Conservation (phyloP, 1,284 basidiomycete species). For the Tilletiaria anomala region DNA sequence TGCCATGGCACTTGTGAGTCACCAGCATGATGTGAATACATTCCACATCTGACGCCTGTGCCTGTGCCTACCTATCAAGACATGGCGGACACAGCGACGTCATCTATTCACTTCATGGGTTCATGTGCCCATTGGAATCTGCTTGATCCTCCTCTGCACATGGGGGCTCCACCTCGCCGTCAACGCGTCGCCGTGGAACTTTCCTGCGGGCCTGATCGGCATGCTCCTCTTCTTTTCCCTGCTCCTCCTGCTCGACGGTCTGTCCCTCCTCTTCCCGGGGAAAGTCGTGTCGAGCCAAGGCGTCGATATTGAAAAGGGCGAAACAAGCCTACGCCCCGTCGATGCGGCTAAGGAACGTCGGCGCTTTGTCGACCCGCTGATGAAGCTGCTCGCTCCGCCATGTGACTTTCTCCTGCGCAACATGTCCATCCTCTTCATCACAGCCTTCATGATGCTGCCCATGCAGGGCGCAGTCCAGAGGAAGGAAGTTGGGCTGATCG, state of each 20-base stretch:
- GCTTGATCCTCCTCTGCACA: conserved; percentile 5
- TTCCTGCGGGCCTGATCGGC: conserved; percentile 20
- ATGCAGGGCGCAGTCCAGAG: conserved; percentile 21
- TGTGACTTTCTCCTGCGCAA: conserved; percentile 27
- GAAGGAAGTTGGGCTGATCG: conserved; percentile 22
- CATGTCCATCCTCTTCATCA: conserved; percentile 31
- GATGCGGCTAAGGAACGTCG: not conserved
- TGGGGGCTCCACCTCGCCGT: conserved; percentile 17
- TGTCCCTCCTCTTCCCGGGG: conserved; percentile 11
- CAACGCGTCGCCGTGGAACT: conserved; percentile 17
- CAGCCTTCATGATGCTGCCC: conserved; percentile 26
- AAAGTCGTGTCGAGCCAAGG: not conserved
- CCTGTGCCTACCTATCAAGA: too few relatives aligned
- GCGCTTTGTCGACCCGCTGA: conserved; percentile 10
- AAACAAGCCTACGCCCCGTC: not conserved
- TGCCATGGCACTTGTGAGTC: too few relatives aligned
- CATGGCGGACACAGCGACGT: too few relatives aligned
- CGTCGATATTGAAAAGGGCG: not conserved
- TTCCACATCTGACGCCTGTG: too few relatives aligned
- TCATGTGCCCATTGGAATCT: conserved; percentile 16
- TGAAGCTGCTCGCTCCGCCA: conserved; percentile 19
- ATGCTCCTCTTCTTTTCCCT: conserved; percentile 15
- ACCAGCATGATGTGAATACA: too few relatives aligned
- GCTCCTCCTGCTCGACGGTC: conserved; percentile 15
- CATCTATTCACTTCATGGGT: conserved; percentile 23